These are phyloP conservation scores for Chlorophyllum brunneum DNA, from an alignment of 768 basidiomycete species.

Conservation along the genomic window DNA sequence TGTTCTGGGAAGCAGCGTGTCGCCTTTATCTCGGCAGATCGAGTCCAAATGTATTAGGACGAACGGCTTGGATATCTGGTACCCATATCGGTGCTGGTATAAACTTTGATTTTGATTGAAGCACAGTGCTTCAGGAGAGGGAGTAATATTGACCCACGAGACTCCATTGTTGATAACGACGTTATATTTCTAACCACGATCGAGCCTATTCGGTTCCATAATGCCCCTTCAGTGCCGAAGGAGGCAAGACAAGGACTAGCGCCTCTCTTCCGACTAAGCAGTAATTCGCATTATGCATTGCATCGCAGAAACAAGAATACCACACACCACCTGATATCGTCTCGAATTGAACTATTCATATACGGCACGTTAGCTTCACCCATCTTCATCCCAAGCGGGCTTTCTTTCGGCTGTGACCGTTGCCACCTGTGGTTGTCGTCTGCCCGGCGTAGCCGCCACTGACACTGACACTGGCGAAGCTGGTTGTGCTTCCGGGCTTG, in stretches of 20 bases:
- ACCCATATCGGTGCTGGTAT: neutral
- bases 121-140: neutral
- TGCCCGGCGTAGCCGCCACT: constrained; percentile 40
- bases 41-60: no score
- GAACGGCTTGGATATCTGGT: neutral
- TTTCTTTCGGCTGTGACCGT: constrained; percentile 51
- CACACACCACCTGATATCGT: constrained; percentile 4
- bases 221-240: neutral
- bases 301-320: neutral
- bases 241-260: neutral
- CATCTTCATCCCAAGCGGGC: constrained; percentile 43
- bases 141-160: neutral
- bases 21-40: constrained; percentile 8
- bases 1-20: neutral
- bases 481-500: constrained; percentile 57
- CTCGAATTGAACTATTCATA: neutral
- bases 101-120: neutral
- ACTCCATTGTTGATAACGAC: neutral
- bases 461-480: constrained; percentile 62
- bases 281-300: constrained; percentile 5
- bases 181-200: neutral
- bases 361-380: neutral
- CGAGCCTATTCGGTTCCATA: neutral
- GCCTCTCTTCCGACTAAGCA: neutral
- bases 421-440: constrained; percentile 29